phyloP scores from a whole-genome alignment of 495 filamentous ascomycete species.

The Aspergillus mulundensis region DNA sequence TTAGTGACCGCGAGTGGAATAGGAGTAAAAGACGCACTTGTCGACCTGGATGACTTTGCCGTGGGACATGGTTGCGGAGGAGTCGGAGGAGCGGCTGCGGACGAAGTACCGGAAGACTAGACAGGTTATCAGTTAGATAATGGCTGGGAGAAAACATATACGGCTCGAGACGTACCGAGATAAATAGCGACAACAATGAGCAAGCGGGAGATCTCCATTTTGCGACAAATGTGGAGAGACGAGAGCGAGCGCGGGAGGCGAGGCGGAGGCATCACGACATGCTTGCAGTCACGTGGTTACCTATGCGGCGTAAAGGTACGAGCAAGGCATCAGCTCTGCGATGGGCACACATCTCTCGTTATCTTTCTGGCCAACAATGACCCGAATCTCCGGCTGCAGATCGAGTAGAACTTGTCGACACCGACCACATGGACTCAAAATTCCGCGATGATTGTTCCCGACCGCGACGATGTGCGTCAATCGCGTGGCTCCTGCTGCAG shows the following conservation, averaged over 20 bases:
- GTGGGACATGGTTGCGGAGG: constrained; percentile 11
- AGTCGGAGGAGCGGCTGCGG: constrained; percentile 4
- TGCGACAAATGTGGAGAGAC: neutral
- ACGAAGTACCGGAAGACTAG: constrained; percentile 18
- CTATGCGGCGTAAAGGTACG: neutral
- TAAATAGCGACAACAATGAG: constrained; percentile 12
- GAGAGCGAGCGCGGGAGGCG: neutral
- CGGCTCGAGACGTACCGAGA: constrained; percentile 1
- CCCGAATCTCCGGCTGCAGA: constrained; percentile 24
- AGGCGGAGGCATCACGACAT: neutral
- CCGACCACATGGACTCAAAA: constrained; percentile 29
- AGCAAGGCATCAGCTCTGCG: constrained; percentile 1
- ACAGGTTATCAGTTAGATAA: too few relatives aligned
- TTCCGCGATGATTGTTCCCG: constrained; percentile 20
- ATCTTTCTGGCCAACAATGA: constrained; percentile 17
- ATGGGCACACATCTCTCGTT: constrained; percentile 15
- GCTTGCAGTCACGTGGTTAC: neutral
- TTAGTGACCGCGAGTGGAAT: neutral
- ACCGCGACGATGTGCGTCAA: constrained; percentile 24
- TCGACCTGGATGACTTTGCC: constrained; percentile 18
- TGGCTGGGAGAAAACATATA: too few relatives aligned
- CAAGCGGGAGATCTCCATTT: constrained; percentile 13
- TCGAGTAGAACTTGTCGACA: constrained; percentile 29
- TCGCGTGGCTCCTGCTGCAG: constrained; percentile 16
- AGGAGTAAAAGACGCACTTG: constrained; percentile 12